Base-by-base conservation (phyloP, 2,329 filamentous ascomycete genomes). In the Scopulariopsis brevicaulis region DNA sequence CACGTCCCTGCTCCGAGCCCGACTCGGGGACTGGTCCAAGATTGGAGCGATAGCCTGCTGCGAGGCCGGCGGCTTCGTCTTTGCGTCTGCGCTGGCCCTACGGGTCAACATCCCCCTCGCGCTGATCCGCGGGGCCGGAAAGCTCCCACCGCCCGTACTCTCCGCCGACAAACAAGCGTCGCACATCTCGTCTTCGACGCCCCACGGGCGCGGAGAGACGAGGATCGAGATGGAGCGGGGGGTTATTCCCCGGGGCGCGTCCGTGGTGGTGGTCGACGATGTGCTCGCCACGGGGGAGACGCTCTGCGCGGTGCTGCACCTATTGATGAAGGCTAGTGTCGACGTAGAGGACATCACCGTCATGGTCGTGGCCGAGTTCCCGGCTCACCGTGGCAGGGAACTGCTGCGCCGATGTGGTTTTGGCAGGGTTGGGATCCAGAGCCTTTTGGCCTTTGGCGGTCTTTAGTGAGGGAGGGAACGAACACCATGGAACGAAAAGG, bases 231-330 rank as follows among this genome's bases (percentile, higher is more conserved):
- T 85, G 65, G 70, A 70, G 18, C 63, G 63, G 20, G 68, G 74
- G 68, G 66, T 68, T 43, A 35, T 85, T 20, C 63, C 69, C 0
- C 64, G 28, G 40, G 73, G 68, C 1, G 68, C 66, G 4, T 70
- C 69, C 4, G 75, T 84, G 12, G 70, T 84, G n/a, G 73, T 84
- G 0, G 72, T 85, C 5, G 82, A 85, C 59, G 82, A 85, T 66
- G 80, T 83, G 32, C 74, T 85, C 58, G 73, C 82, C 6, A 79
- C 77, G 0, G 81, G 80, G 1, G 62, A 72, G 62, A 84, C 81
- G 2, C 73, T 85, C 43, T 76, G 70, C 65, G 79, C 78, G 7
- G 71, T 82, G 40, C 62, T 85, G 37, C 62, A 72, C 62, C 68
- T 85, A 1, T 64, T 85, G 28, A 14, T 48, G 1, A 54, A 77